These are phyloP conservation scores for Microbotryum saponariae DNA, from an alignment of 1,284 basidiomycete species.

Conservation along the genomic window DNA sequence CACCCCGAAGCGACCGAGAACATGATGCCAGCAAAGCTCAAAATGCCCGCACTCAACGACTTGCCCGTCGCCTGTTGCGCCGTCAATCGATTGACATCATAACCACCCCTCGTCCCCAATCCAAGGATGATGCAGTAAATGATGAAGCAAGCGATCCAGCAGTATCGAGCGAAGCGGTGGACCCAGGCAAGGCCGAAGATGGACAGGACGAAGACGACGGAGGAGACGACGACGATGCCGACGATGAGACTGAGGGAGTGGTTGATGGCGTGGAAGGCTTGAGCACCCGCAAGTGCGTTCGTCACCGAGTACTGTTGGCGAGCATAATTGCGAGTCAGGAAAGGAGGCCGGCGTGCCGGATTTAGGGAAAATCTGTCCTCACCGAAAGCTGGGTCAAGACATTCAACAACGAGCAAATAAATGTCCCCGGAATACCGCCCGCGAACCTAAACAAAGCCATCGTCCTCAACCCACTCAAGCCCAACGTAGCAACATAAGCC, in stretches of 20 bases:
- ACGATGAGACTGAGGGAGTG: slow-evolving; percentile 42
- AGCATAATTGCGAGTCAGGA: slow-evolving; percentile 30
- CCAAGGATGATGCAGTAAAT: slow-evolving; percentile 53
- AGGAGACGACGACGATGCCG: slow-evolving; percentile 44
- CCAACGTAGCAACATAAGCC: slow-evolving; percentile 55
- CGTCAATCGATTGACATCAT: slow-evolving; percentile 48
- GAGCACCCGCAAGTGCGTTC: slow-evolving; percentile 44
- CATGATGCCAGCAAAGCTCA: slow-evolving; percentile 48
- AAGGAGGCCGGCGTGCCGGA: background rate
- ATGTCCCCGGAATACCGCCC: slow-evolving; percentile 23
- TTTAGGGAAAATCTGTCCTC: background rate
- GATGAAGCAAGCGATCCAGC: slow-evolving; percentile 54
- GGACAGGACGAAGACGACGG: slow-evolving; percentile 41
- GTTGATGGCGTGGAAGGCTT: slow-evolving; percentile 44
- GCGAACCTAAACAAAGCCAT: slow-evolving; percentile 45
- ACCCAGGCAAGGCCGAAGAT: slow-evolving; percentile 47
- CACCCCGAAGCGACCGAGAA: slow-evolving; percentile 23
- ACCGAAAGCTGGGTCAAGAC: slow-evolving; percentile 49
- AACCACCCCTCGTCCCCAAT: slow-evolving; percentile 50
- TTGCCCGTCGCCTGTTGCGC: slow-evolving; percentile 47
- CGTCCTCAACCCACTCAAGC: slow-evolving; percentile 55
- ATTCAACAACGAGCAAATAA: slow-evolving; percentile 54
- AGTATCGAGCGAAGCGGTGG: slow-evolving; percentile 55
- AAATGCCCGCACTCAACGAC: slow-evolving; percentile 44
- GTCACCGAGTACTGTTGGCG: slow-evolving; percentile 16